Evolutionary conservation across 345 rosid species (phyloP), one percentile per base, ranked within the genome.

Genomic region (Lepidium didymum): DNA sequence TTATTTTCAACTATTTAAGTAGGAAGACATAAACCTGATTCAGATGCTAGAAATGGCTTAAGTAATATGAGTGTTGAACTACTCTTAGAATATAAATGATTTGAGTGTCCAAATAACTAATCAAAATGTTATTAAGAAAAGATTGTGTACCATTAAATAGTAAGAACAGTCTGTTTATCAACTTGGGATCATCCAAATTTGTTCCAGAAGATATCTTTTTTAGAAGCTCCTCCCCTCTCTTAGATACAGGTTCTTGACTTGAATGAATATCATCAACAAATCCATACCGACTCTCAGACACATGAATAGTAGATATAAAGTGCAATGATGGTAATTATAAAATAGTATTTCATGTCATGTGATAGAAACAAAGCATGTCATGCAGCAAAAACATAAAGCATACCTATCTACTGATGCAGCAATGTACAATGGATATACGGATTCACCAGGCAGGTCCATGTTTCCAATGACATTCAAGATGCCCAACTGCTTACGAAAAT

Each of bases 181-280:
- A 70, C 76, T 74, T 82, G 8, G 80, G 83, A 73, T 90, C 91
- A 67, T 92, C 96, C 76, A 90, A 81, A 81, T 90, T 87, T 67
- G 87, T 87, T 66, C 63, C 81, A 37, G 84, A 80, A 66, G 87
- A 86, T 78, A 76, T 80, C 84, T 85, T 92, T 83, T 85, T 92
- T 52, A 90, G 74, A 74, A 92, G 91, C 67, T 85, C 96, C 73
- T 88, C 96, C 74, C 98, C 98, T 80, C 86, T 84, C 79, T 78
- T 87, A 69, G 83, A 76, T 72, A 92, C 96, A 70, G 87, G 78
- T 69, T 85, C 95, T 86, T 88, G 97, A 77, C 97, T 91, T 73
- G 80, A 78, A 68, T 75, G 61, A 63, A 73, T 70, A 67, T 46
- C 56, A 81, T 68, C 73, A 70, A n/a, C 25, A 45, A 68, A 71